These are phyloP conservation scores for Lomentospora prolificans DNA, from an alignment of 2,329 filamentous ascomycete species.

Conservation along the genomic window DNA sequence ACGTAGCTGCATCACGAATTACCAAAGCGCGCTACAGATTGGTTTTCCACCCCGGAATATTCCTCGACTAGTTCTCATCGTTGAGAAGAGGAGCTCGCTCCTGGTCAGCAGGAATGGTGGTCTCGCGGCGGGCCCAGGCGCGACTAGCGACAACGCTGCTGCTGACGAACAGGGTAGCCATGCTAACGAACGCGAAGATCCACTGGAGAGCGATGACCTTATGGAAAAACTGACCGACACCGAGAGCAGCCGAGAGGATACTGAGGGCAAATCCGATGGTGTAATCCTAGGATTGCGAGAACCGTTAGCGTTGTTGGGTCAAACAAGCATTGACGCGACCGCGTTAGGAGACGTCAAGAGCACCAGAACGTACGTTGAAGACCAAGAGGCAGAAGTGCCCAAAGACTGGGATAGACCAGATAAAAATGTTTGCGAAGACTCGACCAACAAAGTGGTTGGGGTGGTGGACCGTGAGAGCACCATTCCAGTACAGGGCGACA, in stretches of 20 bases:
- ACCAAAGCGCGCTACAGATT: not conserved
- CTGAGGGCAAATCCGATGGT: constrained; percentile 73
- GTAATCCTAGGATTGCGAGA: constrained; percentile 41
- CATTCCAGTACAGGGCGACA: constrained; percentile 81
- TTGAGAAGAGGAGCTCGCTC: constrained; percentile 54
- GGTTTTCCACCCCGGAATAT: not conserved
- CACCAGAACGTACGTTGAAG: constrained; percentile 49
- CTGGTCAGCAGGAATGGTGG: constrained; percentile 29
- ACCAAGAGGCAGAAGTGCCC: constrained; percentile 65
- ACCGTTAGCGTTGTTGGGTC: not conserved
- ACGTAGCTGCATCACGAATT: not conserved
- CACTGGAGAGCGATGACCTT: constrained; percentile 74
- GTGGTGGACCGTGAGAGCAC: constrained; percentile 69
- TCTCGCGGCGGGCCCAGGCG: constrained; percentile 35
- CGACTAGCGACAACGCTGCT: constrained; percentile 58
- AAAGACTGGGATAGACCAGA: constrained; percentile 73
- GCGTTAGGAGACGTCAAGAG: not conserved
- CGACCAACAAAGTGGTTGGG: constrained; percentile 57
- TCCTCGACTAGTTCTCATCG: constrained; percentile 24
- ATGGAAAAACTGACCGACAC: constrained; percentile 64
- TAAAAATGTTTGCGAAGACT: constrained; percentile 76
- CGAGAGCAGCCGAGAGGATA: constrained; percentile 63
- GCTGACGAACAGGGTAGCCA: constrained; percentile 61
- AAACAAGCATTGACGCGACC: not conserved
- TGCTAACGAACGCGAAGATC: constrained; percentile 85